These are phyloP conservation scores for Botryotinia calthae DNA, from an alignment of 2,329 filamentous ascomycete species.

Conservation along the genomic window DNA sequence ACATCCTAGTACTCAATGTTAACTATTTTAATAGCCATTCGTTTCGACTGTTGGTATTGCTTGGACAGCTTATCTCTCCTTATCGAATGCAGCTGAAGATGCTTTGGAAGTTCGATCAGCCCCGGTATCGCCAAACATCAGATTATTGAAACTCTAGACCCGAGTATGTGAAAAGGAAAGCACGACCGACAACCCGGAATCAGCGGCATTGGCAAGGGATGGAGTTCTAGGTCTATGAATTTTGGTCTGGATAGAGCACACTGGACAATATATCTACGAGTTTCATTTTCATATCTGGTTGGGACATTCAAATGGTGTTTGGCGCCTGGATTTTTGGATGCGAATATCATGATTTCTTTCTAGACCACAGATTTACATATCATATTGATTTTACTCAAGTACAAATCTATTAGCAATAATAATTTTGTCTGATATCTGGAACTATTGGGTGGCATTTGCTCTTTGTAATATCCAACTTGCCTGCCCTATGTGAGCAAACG, in stretches of 20 bases:
- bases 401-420: background rate
- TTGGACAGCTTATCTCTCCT: constrained; percentile 94
- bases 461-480: background rate
- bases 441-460: background rate
- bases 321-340: background rate
- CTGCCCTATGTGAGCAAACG: background rate
- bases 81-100: constrained; percentile 78
- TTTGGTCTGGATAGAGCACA: background rate
- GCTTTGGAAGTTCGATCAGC: constrained; percentile 36
- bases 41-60: constrained; percentile 94
- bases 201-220: constrained; percentile 22
- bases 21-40: constrained; percentile 64
- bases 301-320: constrained; percentile 13
- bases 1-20: constrained; percentile 22
- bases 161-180: constrained; percentile 20
- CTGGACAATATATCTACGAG: background rate
- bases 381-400: background rate
- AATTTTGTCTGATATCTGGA: background rate
- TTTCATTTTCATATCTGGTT: constrained; percentile 13
- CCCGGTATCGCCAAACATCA: constrained; percentile 38
- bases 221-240: constrained; percentile 9
- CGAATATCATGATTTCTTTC: background rate
- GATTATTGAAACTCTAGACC: constrained; percentile 35
- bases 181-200: constrained; percentile 6
- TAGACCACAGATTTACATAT: constrained; percentile 4